Percentiles rank a stretch among this genome's conserved stretches.
Evolutionary conservation across 192 early-diverging fungal species (phyloP).

Genomic region (Coemansia sp.): DNA sequence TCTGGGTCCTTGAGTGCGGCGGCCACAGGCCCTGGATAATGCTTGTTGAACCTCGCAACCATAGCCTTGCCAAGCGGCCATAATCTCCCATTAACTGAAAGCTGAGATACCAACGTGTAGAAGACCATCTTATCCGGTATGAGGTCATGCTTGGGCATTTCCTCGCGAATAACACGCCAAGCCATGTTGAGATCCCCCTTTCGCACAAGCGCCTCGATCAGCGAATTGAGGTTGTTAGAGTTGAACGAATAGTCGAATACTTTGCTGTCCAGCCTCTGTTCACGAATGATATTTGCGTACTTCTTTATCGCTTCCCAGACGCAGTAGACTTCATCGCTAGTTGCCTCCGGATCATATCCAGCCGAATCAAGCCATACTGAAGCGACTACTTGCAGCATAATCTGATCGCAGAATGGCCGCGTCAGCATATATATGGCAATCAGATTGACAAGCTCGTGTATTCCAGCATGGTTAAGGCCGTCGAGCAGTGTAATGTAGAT

Average conservation of each 20-base stretch:
- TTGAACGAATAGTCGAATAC: conserved; percentile 7
- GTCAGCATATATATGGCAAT: conserved; percentile 35
- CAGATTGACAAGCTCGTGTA: conserved; percentile 21
- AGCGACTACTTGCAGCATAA: conserved; percentile 23
- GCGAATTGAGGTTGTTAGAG: conserved; percentile 40
- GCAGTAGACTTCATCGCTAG: conserved; percentile 24
- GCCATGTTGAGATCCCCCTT: conserved; percentile 39
- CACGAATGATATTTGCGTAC: neutral
- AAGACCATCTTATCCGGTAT: conserved; percentile 29
- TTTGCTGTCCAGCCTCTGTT: too few species aligned
- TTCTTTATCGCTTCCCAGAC: conserved; percentile 23
- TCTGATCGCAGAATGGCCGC: conserved; percentile 9
- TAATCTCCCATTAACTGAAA: conserved; percentile 26
- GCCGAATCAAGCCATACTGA: conserved; percentile 40
- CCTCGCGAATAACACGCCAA: conserved; percentile 34
- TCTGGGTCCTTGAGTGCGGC: conserved; percentile 12
- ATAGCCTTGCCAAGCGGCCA: conserved; percentile 45
- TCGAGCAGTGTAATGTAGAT: conserved; percentile 22
- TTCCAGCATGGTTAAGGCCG: conserved; percentile 26
- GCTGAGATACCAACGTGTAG: conserved; percentile 36
- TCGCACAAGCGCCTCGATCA: conserved; percentile 43
- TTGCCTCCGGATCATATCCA: conserved; percentile 12
- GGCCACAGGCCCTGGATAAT: conserved; percentile 25
- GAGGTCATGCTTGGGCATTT: conserved; percentile 29
- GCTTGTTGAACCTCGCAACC: conserved; percentile 30